Conservation (phyloP, 306 rosid genomes). For the Prunus fruticosa region DNA sequence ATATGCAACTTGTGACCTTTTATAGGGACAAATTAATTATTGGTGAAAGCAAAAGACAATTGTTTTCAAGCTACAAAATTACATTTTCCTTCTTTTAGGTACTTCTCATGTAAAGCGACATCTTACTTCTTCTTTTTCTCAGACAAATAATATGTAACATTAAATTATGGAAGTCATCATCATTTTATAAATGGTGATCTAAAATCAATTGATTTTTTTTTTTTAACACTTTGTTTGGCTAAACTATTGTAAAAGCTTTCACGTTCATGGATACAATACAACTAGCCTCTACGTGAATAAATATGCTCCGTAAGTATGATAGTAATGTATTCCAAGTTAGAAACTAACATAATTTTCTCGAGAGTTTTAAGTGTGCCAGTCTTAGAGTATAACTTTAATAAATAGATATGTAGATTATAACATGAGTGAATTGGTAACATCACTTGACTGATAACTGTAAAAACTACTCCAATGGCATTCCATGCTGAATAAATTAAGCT, state of each 20-base stretch:
- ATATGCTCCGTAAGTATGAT: no score
- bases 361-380: no score
- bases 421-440: no score
- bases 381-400: no score
- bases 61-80: background rate
- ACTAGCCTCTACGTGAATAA: no score
- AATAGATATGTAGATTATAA: no score
- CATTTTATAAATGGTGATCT: background rate
- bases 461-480: background rate
- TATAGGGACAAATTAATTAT: background rate
- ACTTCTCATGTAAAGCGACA: background rate
- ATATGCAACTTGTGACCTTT: slow-evolving; percentile 17
- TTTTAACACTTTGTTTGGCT: background rate
- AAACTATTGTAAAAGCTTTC: background rate
- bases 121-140: background rate
- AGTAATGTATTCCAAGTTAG: no score
- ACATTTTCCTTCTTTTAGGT: background rate
- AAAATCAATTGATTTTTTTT: no score
- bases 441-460: no score
- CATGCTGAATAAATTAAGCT: background rate
- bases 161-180: background rate
- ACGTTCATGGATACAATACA: background rate
- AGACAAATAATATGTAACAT: background rate
- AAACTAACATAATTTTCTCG: no score
- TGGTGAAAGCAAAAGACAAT: background rate